phyloP scores from a whole-genome alignment of 2,329 filamentous ascomycete genomes.

The Coleophoma cylindrospora region DNA sequence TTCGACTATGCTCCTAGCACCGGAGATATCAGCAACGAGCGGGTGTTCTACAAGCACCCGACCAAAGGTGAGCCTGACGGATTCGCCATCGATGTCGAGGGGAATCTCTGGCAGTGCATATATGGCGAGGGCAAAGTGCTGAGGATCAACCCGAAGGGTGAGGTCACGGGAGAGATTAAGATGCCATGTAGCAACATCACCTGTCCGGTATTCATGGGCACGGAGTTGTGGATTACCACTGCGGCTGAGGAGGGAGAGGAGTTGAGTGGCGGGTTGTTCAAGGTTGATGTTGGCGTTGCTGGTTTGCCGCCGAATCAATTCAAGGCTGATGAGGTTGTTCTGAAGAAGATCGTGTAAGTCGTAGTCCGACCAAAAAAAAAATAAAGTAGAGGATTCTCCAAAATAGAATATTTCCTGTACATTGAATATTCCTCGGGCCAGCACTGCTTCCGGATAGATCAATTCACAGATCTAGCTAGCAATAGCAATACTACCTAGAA shows the following conservation, averaged over 20 bases:
- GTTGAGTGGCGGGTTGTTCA: slow-evolving; percentile 67
- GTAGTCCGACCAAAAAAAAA: no score
- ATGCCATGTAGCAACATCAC: slow-evolving; percentile 77
- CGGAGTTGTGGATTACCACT: slow-evolving; percentile 72
- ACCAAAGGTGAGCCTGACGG: slow-evolving; percentile 71
- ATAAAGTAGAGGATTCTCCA: no score
- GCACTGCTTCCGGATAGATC: no score
- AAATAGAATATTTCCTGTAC: no score
- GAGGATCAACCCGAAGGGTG: slow-evolving; percentile 60
- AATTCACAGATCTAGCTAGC: no score
- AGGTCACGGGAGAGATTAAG: slow-evolving; percentile 67
- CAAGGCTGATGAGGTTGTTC: slow-evolving; percentile 30
- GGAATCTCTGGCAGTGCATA: slow-evolving; percentile 86
- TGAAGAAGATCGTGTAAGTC: no score
- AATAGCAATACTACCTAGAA: no score
- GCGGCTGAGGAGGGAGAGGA: slow-evolving; percentile 62
- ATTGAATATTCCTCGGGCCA: no score
- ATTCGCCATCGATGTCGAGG: slow-evolving; percentile 76
- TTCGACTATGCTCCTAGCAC: slow-evolving; percentile 67
- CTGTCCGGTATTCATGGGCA: slow-evolving; percentile 75
- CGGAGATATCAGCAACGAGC: slow-evolving; percentile 61
- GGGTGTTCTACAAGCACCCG: slow-evolving; percentile 61
- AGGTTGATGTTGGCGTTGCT: slow-evolving; percentile 68
- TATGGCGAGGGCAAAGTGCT: slow-evolving; percentile 74
- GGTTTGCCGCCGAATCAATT: slow-evolving; percentile 63